Evolutionary conservation across 345 rosid species (phyloP), one percentile per base, ranked within the genome.

Genomic region (Syzygium oleosum): DNA sequence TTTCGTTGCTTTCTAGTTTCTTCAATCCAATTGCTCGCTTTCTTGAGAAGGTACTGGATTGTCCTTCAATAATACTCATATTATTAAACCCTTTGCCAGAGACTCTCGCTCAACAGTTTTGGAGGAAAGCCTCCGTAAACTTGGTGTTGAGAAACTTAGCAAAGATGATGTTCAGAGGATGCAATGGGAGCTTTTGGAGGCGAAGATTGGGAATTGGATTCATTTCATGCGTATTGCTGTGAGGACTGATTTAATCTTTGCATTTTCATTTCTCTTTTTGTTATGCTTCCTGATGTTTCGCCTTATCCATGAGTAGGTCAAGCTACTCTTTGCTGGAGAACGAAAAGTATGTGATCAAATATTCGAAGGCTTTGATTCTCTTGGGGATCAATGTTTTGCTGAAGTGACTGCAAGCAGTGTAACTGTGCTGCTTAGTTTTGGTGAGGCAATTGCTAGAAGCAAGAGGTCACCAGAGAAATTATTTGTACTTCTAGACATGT

Each of bases 171-270:
- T 98, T 86, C 99, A 96, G 92, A 95, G 94, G 94, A 95, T 96
- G 99, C 99, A 93, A 65, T 98, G 99, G 99, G 99, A 96, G 92
- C 96, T 94, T 88, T 92, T 98, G 93, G 99, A 98, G 93, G 97
- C 98, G 84, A 98, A 98, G 93, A 98, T 96, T 85, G 98, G 98
- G 88, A 96, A 94, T 53, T 98, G 99, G 99, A 98, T 96, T 90
- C 99, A 98, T 92, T 96, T 94, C 89, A 98, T 96, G 98, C 99
- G 99, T 73, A 98, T 96, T 90, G 98, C 99, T 90, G 99, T 98
- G 91, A 96, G 98, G 51, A 91, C 46, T 85, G 12, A 52, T 53
- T 78, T 46, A 46, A 38, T 86, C 19, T 51, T 34, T 34, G 34
- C 38, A 29, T 52, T 31, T 38, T 68, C 85, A 52, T 84, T 89